phyloP scores from a whole-genome alignment of 1,139 yeast genomes.

The Yamadazyma oceani region DNA sequence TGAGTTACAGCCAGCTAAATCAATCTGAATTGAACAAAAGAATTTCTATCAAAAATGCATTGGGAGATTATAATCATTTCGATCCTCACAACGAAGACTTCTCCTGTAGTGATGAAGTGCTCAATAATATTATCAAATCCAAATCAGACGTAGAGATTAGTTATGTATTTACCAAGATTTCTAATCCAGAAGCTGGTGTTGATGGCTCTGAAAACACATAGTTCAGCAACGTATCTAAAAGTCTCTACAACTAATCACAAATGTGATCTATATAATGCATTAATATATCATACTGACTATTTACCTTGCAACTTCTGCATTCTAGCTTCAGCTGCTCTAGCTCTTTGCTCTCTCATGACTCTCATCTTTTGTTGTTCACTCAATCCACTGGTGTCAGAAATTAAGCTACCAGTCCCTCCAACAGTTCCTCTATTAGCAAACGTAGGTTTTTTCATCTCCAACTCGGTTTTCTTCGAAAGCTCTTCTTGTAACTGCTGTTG shows the following conservation, averaged over 20 bases:
- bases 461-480: constrained; percentile 39
- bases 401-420: constrained; percentile 21
- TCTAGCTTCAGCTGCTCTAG: constrained; percentile 95
- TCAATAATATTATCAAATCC: constrained; percentile 8
- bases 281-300: constrained; percentile 2
- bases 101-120: constrained; percentile 11
- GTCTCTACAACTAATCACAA: no score
- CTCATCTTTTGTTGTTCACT: constrained; percentile 69
- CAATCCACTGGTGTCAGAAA: constrained; percentile 33
- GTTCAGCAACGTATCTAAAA: no score
- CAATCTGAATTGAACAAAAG: constrained; percentile 30
- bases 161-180: constrained; percentile 17
- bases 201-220: not conserved
- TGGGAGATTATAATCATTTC: constrained; percentile 61
- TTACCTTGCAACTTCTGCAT: constrained; percentile 27
- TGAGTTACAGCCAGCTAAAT: constrained; percentile 40
- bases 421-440: constrained; percentile 30
- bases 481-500: constrained; percentile 40
- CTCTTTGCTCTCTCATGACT: constrained; percentile 90
- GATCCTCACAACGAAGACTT: constrained; percentile 34
- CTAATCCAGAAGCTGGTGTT: constrained; percentile 8
- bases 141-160: constrained; percentile 11
- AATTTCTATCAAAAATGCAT: constrained; percentile 52
- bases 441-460: constrained; percentile 36
- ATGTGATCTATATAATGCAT: not conserved